Percentiles rank a stretch among this genome's conserved stretches.
Evolutionary conservation across 1,284 basidiomycete genomes (phyloP).

Genomic region (Boletus nobilissimus): DNA sequence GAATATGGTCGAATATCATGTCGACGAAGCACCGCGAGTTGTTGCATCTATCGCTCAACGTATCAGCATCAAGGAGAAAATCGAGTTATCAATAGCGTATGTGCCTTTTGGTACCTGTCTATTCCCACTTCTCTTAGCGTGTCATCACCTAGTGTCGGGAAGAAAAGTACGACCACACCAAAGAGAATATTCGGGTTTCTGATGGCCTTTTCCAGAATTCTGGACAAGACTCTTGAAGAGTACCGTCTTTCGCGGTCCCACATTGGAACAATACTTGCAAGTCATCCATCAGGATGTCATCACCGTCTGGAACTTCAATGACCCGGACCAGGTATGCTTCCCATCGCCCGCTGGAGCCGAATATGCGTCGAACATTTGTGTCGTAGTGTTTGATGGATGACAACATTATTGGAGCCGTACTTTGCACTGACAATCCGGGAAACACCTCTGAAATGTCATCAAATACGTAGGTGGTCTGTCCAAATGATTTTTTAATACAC

Average conservation of each 20-base stretch:
- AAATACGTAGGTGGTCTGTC: conserved; percentile 4
- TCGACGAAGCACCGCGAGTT: conserved; percentile 14
- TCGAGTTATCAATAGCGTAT: conserved; percentile 33
- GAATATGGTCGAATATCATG: conserved; percentile 17
- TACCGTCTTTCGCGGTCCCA: conserved; percentile 33
- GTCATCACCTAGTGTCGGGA: conserved; percentile 36
- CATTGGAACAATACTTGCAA: conserved; percentile 34
- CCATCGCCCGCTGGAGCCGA: background rate
- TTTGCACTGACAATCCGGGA: conserved; percentile 15
- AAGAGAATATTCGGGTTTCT: background rate
- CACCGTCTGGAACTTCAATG: conserved; percentile 45
- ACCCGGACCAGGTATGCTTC: conserved; percentile 36
- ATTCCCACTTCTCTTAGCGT: background rate
- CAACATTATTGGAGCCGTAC: conserved; percentile 9
- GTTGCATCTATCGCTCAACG: conserved; percentile 36
- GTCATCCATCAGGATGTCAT: conserved; percentile 43
- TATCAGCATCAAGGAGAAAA: conserved; percentile 34
- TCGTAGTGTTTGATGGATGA: conserved; percentile 28
- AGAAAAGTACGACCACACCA: conserved; percentile 30
- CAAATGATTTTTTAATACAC: background rate
- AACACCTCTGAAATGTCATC: conserved; percentile 22
- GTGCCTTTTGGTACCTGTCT: background rate
- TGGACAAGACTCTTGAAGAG: conserved; percentile 44
- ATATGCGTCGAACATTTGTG: background rate
- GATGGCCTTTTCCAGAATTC: conserved; percentile 34